Base-by-base conservation (phyloP, 192 early-diverging fungal species). In the Entomortierella lignicola region DNA sequence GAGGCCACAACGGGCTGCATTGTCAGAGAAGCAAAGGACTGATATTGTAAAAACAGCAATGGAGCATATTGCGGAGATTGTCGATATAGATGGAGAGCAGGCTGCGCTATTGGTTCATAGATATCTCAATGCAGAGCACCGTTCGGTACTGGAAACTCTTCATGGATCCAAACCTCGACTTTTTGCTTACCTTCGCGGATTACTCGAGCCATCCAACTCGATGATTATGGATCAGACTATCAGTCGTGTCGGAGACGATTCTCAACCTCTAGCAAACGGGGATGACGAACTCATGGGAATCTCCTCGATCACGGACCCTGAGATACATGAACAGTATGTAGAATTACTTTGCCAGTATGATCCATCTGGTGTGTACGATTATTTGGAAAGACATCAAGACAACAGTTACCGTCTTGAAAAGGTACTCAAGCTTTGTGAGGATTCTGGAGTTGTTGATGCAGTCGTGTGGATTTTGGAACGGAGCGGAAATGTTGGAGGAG, bases 401-500 rank as follows among this genome's bases (percentile, higher is more conserved):
- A 77, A 74, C 48, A 79, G 69, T 34, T 82, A 86, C 32, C 60
- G 77, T 21, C 66, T 87, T 4, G 80, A 83, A 13, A 77, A 63
- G 11, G 69, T 88, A 15, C 63, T 87, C n/a, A 72, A 64, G 30
- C 77, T 77, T 4, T 89, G 88, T 43, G 85, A 88, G 55, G 26
- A 79, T 13, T 62, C 83, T 32, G 84, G 84, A 21, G 85, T 88
- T 5, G 83, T 89, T 21, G 88, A 89, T 31, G 85, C 88, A 0
- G 85, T 85, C 6, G 86, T 89, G 11, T 89, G 88, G 86, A 86
- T 89, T n/a, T 69, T 88, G 77, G 86, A 89, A 53, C 80, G 71
- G 31, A 86, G 73, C 27, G 88, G 88, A 13, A 83, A 89, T 58
- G 81, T 85, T 0, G 63, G 80, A 27, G 88, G 85, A 11, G 88